Evolutionary conservation across 495 filamentous ascomycete genomes (phyloP).

Genomic region (Usnea hakonensis): DNA sequence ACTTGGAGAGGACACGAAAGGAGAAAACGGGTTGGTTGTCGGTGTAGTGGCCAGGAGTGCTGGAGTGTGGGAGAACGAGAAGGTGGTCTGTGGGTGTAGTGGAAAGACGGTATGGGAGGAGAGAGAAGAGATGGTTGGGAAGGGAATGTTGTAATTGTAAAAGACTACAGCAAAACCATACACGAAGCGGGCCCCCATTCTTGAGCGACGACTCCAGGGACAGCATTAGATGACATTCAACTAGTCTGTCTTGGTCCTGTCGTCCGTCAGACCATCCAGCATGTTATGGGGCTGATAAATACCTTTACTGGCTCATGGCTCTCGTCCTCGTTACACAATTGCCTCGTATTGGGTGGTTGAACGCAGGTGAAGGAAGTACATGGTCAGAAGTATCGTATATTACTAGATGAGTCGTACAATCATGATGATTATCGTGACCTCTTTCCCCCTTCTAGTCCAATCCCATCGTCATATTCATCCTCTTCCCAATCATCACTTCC

Average conservation of each 20-base stretch:
- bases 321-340: too few species aligned
- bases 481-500: slow-evolving; percentile 44
- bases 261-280: too few species aligned
- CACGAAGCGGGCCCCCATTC: too few species aligned
- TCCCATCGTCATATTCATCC: slow-evolving; percentile 50
- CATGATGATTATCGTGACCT: slow-evolving; percentile 12
- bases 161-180: too few species aligned
- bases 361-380: too few species aligned
- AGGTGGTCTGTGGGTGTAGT: slow-evolving; percentile 89
- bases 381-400: not conserved
- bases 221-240: too few species aligned
- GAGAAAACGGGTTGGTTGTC: slow-evolving; percentile 72
- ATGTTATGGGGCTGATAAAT: too few species aligned
- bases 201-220: too few species aligned
- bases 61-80: slow-evolving; percentile 97
- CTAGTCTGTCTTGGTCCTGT: too few species aligned
- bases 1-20: slow-evolving; percentile 35
- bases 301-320: too few species aligned
- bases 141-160: slow-evolving; percentile 63
- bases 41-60: slow-evolving; percentile 92
- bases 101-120: slow-evolving; percentile 99
- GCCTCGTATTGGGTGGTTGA: too few species aligned
- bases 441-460: slow-evolving; percentile 63
- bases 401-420: not conserved
- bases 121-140: slow-evolving; percentile 75